Evolutionary conservation across 2,329 filamentous ascomycete genomes (phyloP), one percentile per base, ranked within the genome.

Genomic region (Colletotrichum godetiae): DNA sequence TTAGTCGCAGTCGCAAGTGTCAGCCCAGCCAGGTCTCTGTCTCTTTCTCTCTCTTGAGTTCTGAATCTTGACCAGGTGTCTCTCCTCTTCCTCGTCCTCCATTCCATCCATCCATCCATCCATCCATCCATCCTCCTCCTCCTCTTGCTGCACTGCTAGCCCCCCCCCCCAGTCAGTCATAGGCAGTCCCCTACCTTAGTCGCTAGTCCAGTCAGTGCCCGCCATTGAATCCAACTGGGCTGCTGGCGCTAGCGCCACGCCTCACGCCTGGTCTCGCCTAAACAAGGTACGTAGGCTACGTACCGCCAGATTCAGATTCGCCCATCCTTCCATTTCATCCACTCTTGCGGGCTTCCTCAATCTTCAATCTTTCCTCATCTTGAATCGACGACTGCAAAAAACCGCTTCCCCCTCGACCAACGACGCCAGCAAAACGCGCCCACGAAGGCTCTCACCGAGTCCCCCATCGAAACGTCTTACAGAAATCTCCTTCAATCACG

Each of bases 361-460:
- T 72, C 69, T 68, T 72, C 62, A 72, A 72, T 74, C 73, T 75
- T 75, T 61, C 69, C 60, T 65, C 73, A 73, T 75, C 73, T 74
- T 61, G 73, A 75, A 73, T 60, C 68, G 68, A 72, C 68, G 63
- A 72, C 62, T 49, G 61, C 58, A 42, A 68, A 62, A 22, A 22
- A 29, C 35, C 42, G 55, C 73, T 58, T 53, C 49, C 22, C 42
- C 53, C 59, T 64, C 72, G 35, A 67, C 72, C 59, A 56, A 74
- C 68, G 59, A 72, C 71, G 68, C 68, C 52, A 52, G 52, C 15
- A 59, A 64, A 27, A 65, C 58, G 33, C 66, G 58, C 56, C n/a
- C 58, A 60, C 8, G 3, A 62, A 72, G 55, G 49, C 60, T 63
- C 33, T 63, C 60, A 55, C 61, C 65, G 58, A 67, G 22, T 27